Evolutionary conservation across 2,329 filamentous ascomycete species (phyloP).

Genomic region (Albifimbria verrucaria): DNA sequence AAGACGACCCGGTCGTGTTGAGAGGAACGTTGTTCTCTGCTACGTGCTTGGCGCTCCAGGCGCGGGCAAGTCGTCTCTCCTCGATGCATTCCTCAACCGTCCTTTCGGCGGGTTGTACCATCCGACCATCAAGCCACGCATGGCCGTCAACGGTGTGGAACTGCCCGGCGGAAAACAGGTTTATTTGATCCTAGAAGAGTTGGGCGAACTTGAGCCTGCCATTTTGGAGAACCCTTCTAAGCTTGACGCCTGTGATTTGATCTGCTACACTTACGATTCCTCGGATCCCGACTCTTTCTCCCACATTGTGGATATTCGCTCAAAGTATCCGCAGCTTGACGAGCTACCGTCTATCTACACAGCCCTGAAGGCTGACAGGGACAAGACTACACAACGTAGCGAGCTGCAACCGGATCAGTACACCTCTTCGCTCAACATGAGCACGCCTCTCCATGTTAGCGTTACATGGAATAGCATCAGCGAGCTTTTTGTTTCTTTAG

Average conservation of each 20-base stretch:
- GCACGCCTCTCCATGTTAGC: slow-evolving; percentile 87
- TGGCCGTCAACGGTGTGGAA: slow-evolving; percentile 94
- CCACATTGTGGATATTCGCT: slow-evolving; percentile 79
- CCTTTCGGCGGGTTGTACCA: slow-evolving; percentile 82
- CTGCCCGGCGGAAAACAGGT: slow-evolving; percentile 94
- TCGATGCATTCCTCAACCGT: slow-evolving; percentile 87
- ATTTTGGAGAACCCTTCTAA: slow-evolving; percentile 90
- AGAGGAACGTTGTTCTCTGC: slow-evolving; percentile 90
- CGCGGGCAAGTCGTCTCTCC: slow-evolving; percentile 85
- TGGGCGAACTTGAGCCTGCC: slow-evolving; percentile 91
- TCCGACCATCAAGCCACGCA: slow-evolving; percentile 91
- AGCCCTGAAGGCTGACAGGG: slow-evolving; percentile 89
- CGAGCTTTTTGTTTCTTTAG: slow-evolving; percentile 88
- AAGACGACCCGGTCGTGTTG: slow-evolving; percentile 76
- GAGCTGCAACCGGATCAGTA: slow-evolving; percentile 92
- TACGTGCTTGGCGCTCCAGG: slow-evolving; percentile 84
- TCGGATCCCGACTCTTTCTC: slow-evolving; percentile 94
- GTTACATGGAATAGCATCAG: slow-evolving; percentile 92
- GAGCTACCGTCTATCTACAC: slow-evolving; percentile 90
- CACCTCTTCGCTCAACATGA: slow-evolving; percentile 80
- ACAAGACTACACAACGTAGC: slow-evolving; percentile 93
- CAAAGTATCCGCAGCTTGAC: slow-evolving; percentile 77
- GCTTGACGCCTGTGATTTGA: slow-evolving; percentile 86
- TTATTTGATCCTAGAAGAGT: slow-evolving; percentile 92
- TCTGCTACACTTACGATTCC: slow-evolving; percentile 96